These are phyloP conservation scores for Keithomyces neogunnii DNA, from an alignment of 2,329 filamentous ascomycete species.

Conservation along the genomic window DNA sequence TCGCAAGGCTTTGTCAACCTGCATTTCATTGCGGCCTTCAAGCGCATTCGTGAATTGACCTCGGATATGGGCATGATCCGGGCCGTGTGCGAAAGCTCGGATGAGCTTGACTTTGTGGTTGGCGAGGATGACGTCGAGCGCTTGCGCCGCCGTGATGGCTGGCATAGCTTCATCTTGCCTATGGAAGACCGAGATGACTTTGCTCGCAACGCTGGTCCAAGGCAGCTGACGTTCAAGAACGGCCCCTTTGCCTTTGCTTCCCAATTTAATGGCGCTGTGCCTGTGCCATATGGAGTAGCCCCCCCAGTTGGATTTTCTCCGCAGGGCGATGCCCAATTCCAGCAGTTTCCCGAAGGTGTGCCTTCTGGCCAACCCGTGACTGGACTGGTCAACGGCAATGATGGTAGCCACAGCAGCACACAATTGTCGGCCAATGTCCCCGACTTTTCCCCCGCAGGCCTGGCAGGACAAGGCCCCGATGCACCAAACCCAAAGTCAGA, in stretches of 20 bases:
- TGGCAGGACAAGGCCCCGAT: neutral
- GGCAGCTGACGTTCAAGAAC: slow-evolving; percentile 29
- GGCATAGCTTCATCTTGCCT: slow-evolving; percentile 71
- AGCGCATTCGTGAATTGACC: slow-evolving; percentile 46
- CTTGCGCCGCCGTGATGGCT: slow-evolving; percentile 64
- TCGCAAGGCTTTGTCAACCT: slow-evolving; percentile 85
- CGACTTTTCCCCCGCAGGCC: slow-evolving; percentile 28
- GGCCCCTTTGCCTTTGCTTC: slow-evolving; percentile 18
- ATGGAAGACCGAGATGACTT: slow-evolving; percentile 62
- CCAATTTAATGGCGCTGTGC: slow-evolving; percentile 23
- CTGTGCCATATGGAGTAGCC: slow-evolving; percentile 21
- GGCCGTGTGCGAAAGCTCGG: slow-evolving; percentile 63
- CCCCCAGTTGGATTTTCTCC: slow-evolving; percentile 20
- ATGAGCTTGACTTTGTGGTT: slow-evolving; percentile 63
- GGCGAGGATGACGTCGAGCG: slow-evolving; percentile 73
- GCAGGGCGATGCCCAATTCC: slow-evolving; percentile 19
- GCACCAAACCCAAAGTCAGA: neutral
- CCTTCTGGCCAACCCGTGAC: slow-evolving; percentile 29
- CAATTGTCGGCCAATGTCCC: slow-evolving; percentile 31
- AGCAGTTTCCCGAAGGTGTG: slow-evolving; percentile 22
- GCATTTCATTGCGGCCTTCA: slow-evolving; percentile 74
- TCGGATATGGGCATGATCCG: slow-evolving; percentile 65
- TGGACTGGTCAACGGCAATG: slow-evolving; percentile 17
- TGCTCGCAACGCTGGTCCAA: slow-evolving; percentile 64
- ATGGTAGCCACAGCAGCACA: slow-evolving; percentile 17